A percentile compares a stretch with the other conserved stretches of the same genome.
phyloP scores from a whole-genome alignment of 345 rosid species.

The Heritiera littoralis region DNA sequence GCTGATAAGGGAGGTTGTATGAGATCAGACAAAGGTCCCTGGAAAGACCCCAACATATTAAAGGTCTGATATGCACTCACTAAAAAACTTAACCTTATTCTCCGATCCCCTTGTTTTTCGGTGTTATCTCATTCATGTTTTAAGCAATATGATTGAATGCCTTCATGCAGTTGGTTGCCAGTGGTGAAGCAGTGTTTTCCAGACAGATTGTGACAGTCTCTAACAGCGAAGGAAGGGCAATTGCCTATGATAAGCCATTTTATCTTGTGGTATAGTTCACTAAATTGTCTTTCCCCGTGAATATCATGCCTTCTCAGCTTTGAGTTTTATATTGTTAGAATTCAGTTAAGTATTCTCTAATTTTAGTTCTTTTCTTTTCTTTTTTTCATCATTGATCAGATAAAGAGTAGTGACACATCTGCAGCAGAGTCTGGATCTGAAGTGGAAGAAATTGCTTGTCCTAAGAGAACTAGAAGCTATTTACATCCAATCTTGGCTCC shows the following conservation, averaged over 20 bases:
- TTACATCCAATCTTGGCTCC: constrained; percentile 66
- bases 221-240: constrained; percentile 50
- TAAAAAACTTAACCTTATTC: neutral
- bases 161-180: constrained; percentile 63
- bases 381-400: constrained; percentile 38
- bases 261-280: constrained; percentile 46
- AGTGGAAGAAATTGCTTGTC: constrained; percentile 69
- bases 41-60: constrained; percentile 84
- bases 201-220: constrained; percentile 64
- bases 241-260: constrained; percentile 49
- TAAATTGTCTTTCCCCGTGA: neutral
- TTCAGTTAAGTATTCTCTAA: constrained; percentile 17
- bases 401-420: constrained; percentile 73
- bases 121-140: neutral
- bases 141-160: constrained; percentile 6
- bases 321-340: constrained; percentile 7
- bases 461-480: constrained; percentile 49
- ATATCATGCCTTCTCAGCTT: constrained; percentile 12
- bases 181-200: constrained; percentile 59
- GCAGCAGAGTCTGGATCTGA: constrained; percentile 90
- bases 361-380: neutral
- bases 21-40: constrained; percentile 97
- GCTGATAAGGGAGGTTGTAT: constrained; percentile 88
- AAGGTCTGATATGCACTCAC: constrained; percentile 43
- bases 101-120: neutral